Conservation (phyloP, 179 eudicot species). For the Drosera spatulata region DNA sequence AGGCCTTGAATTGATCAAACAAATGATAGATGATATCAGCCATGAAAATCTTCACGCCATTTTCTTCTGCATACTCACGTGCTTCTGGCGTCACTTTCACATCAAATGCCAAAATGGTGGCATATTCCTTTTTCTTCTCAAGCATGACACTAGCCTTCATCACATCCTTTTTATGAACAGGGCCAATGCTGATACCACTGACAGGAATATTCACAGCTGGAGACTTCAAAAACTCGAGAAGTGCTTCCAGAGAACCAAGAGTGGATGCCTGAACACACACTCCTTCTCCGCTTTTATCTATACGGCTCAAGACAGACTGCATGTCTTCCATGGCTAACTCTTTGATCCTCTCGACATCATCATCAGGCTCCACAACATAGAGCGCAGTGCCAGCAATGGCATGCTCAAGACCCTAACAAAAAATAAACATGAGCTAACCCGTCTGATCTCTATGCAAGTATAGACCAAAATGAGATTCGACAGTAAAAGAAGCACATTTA, state of each 20-base stretch:
- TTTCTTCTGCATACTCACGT: conserved; percentile 84
- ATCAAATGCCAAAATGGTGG: conserved; percentile 87
- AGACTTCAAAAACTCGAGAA: conserved; percentile 75
- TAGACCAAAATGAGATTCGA: background rate
- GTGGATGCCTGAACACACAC: conserved; percentile 97
- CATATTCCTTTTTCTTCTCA: conserved; percentile 94
- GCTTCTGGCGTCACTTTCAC: conserved; percentile 94
- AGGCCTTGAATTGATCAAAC: conserved; percentile 93
- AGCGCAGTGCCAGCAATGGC: conserved; percentile 86
- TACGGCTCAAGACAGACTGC: conserved; percentile 74
- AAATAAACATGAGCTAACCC: background rate
- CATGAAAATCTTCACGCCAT: conserved; percentile 68
- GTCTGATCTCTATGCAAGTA: background rate
- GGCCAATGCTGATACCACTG: conserved; percentile 90
- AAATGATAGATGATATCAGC: conserved; percentile 91
- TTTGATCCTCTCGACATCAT: conserved; percentile 62
- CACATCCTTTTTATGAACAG: conserved; percentile 92
- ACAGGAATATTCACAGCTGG: conserved; percentile 88
- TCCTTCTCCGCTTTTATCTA: conserved; percentile 89
- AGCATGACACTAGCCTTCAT: conserved; percentile 98
- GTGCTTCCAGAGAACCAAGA: conserved; percentile 85
- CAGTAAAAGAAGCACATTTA: background rate
- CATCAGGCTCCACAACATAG: conserved; percentile 78
- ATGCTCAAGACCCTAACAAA: conserved; percentile 80
- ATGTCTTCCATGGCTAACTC: conserved; percentile 75